Conservation (phyloP, 805 yeast genomes). For the Trichomonascus vanleenenianus region DNA sequence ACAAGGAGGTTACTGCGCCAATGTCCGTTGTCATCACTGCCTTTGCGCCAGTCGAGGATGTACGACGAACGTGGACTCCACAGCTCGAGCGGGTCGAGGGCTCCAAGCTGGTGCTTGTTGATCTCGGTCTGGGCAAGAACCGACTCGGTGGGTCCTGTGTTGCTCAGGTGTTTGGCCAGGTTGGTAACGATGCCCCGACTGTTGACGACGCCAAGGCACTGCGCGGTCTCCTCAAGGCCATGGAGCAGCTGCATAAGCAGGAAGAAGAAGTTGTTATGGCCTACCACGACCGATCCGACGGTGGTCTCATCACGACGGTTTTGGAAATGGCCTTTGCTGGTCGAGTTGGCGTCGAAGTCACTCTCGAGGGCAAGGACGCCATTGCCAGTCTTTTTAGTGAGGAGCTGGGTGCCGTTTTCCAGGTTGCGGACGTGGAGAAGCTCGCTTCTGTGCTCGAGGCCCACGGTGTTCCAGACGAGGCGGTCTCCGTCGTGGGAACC, state of each 20-base stretch:
- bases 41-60: slow-evolving; percentile 77
- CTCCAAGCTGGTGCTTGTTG: slow-evolving; percentile 62
- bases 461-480: slow-evolving; percentile 49
- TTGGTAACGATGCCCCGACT: slow-evolving; percentile 77
- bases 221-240: slow-evolving; percentile 61
- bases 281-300: slow-evolving; percentile 95
- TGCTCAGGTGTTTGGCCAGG: slow-evolving; percentile 85
- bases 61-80: slow-evolving; percentile 95
- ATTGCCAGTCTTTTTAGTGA: slow-evolving; percentile 72
- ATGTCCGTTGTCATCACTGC: slow-evolving; percentile 86
- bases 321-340: slow-evolving; percentile 97
- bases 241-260: slow-evolving; percentile 61
- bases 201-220: slow-evolving; percentile 62
- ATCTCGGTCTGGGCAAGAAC: slow-evolving; percentile 51
- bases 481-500: slow-evolving; percentile 58
- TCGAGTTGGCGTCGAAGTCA: slow-evolving; percentile 69
- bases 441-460: slow-evolving; percentile 50
- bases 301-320: slow-evolving; percentile 82
- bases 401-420: slow-evolving; percentile 96
- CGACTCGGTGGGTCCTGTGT: slow-evolving; percentile 90
- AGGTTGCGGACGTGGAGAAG: slow-evolving; percentile 50
- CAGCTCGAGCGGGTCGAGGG: slow-evolving; percentile 46
- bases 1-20: slow-evolving; percentile 90
- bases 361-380: slow-evolving; percentile 35
- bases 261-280: slow-evolving; percentile 57